phyloP scores from a whole-genome alignment of 2,329 filamentous ascomycete genomes.

The Ceratocystis destructans region DNA sequence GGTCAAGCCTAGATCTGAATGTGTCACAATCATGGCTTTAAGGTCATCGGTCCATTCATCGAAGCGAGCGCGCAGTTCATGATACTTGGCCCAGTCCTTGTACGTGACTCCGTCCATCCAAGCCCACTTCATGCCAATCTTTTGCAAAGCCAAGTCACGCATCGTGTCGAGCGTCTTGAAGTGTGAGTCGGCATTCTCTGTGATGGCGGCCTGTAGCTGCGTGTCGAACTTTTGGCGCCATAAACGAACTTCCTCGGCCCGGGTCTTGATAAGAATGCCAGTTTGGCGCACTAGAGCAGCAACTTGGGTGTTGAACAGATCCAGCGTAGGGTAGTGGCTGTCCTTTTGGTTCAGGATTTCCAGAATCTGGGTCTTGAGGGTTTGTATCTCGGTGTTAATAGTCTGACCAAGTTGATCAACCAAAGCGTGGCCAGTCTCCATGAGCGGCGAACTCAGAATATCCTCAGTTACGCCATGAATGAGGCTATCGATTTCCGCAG shows the following conservation, averaged over 20 bases:
- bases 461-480: constrained; percentile 40
- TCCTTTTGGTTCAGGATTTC: constrained; percentile 44
- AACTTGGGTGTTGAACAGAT: constrained; percentile 33
- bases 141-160: constrained; percentile 70
- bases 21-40: constrained; percentile 57
- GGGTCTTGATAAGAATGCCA: constrained; percentile 60
- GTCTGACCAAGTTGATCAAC: constrained; percentile 55
- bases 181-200: constrained; percentile 62
- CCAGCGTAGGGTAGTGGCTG: constrained; percentile 32
- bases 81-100: constrained; percentile 93
- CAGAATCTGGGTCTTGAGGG: constrained; percentile 47
- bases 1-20: constrained; percentile 56
- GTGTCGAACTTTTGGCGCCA: constrained; percentile 63
- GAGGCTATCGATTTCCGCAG: constrained; percentile 55
- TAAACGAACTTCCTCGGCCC: constrained; percentile 59
- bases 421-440: constrained; percentile 52
- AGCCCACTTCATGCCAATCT: constrained; percentile 88
- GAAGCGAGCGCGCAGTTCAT: constrained; percentile 70
- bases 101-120: constrained; percentile 94
- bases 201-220: constrained; percentile 54
- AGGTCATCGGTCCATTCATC: constrained; percentile 76
- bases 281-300: constrained; percentile 44
- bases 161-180: constrained; percentile 72
- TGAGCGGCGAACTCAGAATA: constrained; percentile 28
- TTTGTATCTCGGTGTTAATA: constrained; percentile 47